Base-by-base conservation (phyloP, 306 rosid genomes). In the Castanospermum australe region DNA sequence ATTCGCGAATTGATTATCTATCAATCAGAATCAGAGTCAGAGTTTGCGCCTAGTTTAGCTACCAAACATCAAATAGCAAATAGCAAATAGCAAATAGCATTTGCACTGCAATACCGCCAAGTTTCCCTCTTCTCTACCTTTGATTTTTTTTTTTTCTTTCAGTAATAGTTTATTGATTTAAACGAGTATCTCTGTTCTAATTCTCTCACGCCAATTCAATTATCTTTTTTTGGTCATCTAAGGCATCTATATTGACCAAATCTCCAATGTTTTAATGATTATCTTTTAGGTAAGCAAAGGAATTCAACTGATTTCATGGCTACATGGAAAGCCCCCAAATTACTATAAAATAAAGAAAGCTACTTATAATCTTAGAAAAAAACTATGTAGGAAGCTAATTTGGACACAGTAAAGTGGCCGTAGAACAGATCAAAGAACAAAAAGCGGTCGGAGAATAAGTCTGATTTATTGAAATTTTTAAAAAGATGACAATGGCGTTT, bases 401-500 rank as follows among this genome's bases (percentile, higher is more conserved):
- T 73, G 51, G 79, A 78, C 78, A 80, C 71, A 67, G 4, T 18
- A 61, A 73, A 75, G 80, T 55, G 68, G 77, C 69, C 33, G 76
- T 47, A 45, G 41, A 57, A 67, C 48, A 13, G 18, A 77, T 69
- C 32, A 69, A 52, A 73, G 63, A 75, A 60, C 44, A 60, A 47
- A 39, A 52, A 75, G 32, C 38, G 68, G 78, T 39, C 71, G 83
- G 7, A 24, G 42, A 62, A 5, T 61, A 15, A 30, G 41, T 55
- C 62, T 20, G 0, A 28, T 28, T 28, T 62, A 42, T 67, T 57
- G 71, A 81, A 74, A 17, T 1, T 22, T 25, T 74, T 73, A 67
- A 75, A 30, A 64, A 41, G 22, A 78, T 56, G 20, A 68, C 21
- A 76, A 50, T 76, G 78, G 81, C 52, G 60, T 76, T 82, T 82